These are phyloP conservation scores for Picea abies DNA, from an alignment of 83 land plant genomes.

Conservation along the genomic window DNA sequence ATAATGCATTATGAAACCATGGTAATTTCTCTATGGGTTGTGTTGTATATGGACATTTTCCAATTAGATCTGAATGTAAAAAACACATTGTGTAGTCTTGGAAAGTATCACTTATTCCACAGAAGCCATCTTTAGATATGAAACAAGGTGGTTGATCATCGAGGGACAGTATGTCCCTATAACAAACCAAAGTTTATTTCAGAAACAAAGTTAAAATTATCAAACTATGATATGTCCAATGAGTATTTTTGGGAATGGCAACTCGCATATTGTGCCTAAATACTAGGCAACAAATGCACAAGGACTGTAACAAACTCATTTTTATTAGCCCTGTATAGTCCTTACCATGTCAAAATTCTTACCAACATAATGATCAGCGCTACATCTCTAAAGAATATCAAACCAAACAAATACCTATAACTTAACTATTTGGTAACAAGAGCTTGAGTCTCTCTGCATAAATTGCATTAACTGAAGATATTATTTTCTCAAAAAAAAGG, in stretches of 20 bases:
- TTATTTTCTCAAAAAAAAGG: background rate
- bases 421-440: background rate
- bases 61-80: too few relatives aligned
- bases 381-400: background rate
- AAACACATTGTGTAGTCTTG: too few relatives aligned
- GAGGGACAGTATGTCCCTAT: too few relatives aligned
- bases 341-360: background rate
- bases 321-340: background rate
- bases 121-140: too few relatives aligned
- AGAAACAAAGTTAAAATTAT: background rate
- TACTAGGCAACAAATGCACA: background rate
- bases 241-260: background rate
- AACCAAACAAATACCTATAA: background rate
- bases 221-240: background rate
- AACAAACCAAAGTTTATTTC: background rate
- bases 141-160: too few relatives aligned
- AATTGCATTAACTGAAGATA: constrained; percentile 1
- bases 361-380: background rate
- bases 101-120: too few relatives aligned
- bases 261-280: too few relatives aligned
- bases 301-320: background rate
- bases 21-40: too few relatives aligned
- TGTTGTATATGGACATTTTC: too few relatives aligned
- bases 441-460: background rate
- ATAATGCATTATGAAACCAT: too few relatives aligned